phyloP scores from a whole-genome alignment of 2,329 filamentous ascomycete genomes.

The Cladosporium velox region DNA sequence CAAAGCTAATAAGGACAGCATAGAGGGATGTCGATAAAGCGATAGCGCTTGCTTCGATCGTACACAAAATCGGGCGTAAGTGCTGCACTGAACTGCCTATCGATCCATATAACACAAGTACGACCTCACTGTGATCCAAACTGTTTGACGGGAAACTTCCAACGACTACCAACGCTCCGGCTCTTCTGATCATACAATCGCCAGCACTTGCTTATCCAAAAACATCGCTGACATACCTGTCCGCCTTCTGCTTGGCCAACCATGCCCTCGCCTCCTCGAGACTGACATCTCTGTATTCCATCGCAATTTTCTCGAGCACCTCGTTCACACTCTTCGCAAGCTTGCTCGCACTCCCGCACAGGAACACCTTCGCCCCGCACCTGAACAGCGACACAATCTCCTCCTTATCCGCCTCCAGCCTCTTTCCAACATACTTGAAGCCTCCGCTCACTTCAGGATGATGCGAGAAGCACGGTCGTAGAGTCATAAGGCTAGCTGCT shows the following conservation, averaged over 20 bases:
- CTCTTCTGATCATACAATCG: not conserved
- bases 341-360: conserved; percentile 59
- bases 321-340: conserved; percentile 47
- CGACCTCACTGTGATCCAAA: not conserved
- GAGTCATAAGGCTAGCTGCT: conserved; percentile 21
- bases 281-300: conserved; percentile 36
- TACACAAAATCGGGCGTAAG: too few relatives aligned
- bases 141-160: not conserved
- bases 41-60: too few relatives aligned
- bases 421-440: conserved; percentile 54
- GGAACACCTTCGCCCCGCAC: conserved; percentile 58
- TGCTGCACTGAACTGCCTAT: not conserved
- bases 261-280: conserved; percentile 47
- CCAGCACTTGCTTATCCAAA: not conserved
- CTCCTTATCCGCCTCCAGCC: conserved; percentile 49
- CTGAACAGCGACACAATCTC: conserved; percentile 50
- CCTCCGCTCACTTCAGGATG: conserved; percentile 46
- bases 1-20: too few relatives aligned
- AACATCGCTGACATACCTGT: conserved; percentile 44
- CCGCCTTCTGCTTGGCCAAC: conserved; percentile 49
- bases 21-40: too few relatives aligned
- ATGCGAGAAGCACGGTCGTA: conserved; percentile 22
- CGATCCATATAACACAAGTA: not conserved
- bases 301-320: conserved; percentile 46
- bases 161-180: not conserved